Percentiles rank a stretch among this genome's conserved stretches.
Evolutionary conservation across 257 asterid genomes (phyloP).

Genomic region (Forsythia viridissima): DNA sequence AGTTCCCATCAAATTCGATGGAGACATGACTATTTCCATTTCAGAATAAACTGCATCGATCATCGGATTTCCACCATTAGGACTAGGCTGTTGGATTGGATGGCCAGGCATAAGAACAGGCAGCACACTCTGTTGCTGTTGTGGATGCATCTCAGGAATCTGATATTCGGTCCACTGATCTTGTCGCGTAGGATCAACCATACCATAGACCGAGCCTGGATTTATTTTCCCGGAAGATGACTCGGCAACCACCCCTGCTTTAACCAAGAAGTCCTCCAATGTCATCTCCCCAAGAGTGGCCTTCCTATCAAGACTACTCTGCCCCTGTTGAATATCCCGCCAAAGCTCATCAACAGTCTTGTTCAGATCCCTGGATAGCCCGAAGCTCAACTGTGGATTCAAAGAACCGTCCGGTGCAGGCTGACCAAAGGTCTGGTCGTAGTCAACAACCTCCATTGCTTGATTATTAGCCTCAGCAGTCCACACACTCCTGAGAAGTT

Average conservation of each 20-base stretch:
- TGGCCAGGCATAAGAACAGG: slow-evolving; percentile 55
- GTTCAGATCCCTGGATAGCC: slow-evolving; percentile 66
- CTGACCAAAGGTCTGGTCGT: slow-evolving; percentile 25
- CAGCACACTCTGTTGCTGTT: slow-evolving; percentile 25
- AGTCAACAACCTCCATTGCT: slow-evolving; percentile 36
- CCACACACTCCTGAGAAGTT: slow-evolving; percentile 74
- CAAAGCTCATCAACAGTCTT: slow-evolving; percentile 93
- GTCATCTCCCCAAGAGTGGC: slow-evolving; percentile 81
- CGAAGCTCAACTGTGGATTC: slow-evolving; percentile 48
- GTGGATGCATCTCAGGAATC: slow-evolving; percentile 42
- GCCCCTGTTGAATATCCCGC: slow-evolving; percentile 80
- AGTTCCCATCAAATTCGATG: slow-evolving; percentile 60
- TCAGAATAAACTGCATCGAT: slow-evolving; percentile 58
- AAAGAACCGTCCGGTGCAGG: slow-evolving; percentile 26
- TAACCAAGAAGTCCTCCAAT: slow-evolving; percentile 88
- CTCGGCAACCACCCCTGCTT: slow-evolving; percentile 86
- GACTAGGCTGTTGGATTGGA: slow-evolving; percentile 51
- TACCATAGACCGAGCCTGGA: slow-evolving; percentile 35
- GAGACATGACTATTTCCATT: slow-evolving; percentile 53
- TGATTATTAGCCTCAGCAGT: slow-evolving; percentile 60
- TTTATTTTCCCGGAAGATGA: slow-evolving; percentile 35
- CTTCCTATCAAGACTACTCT: slow-evolving; percentile 54
- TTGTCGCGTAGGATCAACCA: slow-evolving; percentile 44
- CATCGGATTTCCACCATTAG: slow-evolving; percentile 46
- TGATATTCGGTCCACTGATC: slow-evolving; percentile 71